Base-by-base conservation (phyloP, 139 green algal species). In the Coccomyxa sp. region DNA sequence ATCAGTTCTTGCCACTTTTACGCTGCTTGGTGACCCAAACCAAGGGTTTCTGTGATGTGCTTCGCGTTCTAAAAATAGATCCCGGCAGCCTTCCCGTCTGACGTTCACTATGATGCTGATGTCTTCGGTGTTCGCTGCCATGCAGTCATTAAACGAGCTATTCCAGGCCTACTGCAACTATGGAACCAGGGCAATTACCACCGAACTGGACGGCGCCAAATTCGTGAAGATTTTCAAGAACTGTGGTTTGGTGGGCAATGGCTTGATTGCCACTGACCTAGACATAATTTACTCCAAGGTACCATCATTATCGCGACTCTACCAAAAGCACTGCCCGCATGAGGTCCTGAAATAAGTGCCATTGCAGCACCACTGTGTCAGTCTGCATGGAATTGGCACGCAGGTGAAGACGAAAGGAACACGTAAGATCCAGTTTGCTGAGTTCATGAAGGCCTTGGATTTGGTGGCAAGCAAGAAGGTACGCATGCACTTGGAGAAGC, bases 201-300 rank as follows among this genome's bases (percentile, higher is more conserved):
- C 75, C 38, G 28, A 80, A 74, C 23, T 87, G 75, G 84, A 87
- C 25, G 89, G 88, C 57, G 82, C 77, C 1, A 90, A 88, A 74
- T 93, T 91, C 81, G 86, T 88, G 67, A 94, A 94, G 83, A 82
- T 93, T 17, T 89, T 79, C 87, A 90, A 90, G 68, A 88, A 90
- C 78, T 81, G 25, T 58, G 79, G 81, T 15, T 75, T 93, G 27
- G 77, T 92, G 15, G 83, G 84, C 27, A 87, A 87, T 60, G 58
- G 82, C 18, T 79, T 92, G 25, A 92, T 83, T 21, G 28, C 85
- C 21, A 94, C 90, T 10, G 91, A 93, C 32, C 77, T 88, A 13
- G 92, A 95, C 82, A 81, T 95, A 57, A 92, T 92, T 12, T 94
- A 93, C 58, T 82, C 86, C 13, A 93, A 93, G 85, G 89, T 90